Base-by-base conservation (phyloP, 768 basidiomycete species). In the Kwoniella europaea region DNA sequence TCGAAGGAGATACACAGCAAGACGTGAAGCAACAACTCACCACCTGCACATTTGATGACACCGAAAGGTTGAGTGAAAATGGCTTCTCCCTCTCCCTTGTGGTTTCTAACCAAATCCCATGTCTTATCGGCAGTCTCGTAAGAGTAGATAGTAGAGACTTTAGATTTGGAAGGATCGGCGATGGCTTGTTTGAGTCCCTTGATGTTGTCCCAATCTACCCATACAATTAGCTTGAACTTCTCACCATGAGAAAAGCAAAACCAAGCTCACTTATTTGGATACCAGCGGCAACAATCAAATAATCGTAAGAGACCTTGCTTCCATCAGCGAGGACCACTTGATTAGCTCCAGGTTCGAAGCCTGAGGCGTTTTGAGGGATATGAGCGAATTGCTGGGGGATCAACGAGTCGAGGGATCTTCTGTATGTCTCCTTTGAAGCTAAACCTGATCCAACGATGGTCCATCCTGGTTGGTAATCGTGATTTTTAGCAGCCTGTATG, bases 381-480 rank as follows among this genome's bases (percentile, higher is more conserved):
- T 90, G 90, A 0, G 88, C 84, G 66, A 96, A 88, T 76, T 92
- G 88, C 15, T 85, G 79, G 0, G 95, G 92, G 65, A 99, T 88
- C 54, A 98, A 86, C 2, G 89, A 87, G 18, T 85, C 80, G 59
- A 97, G 86, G 10, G 88, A 88, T 50, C 88, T 87, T 63, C 89
- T 88, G 76, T 91, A 91, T 4, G 78, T 65, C 35, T 76, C 53
- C 84, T 96, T 95, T 53, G 86, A 78, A 62, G 87, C 86, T 63
- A 99, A 87, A 35, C 95, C 96, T n/a, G 93, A 86, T 15, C 93
- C 95, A 50, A 94, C 94, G 53, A 97, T 88, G 0, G 94, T 96
- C 94, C 95, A 98, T 84, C 95, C 96, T 22, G 96, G 96, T 89
- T 95, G 84, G 72, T 96, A 98, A 82, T 92, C 88, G 84, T 98